Evolutionary conservation across 202 grass and related monocot genomes (phyloP).

Genomic region (Bolboschoenoplectus hybrid): DNA sequence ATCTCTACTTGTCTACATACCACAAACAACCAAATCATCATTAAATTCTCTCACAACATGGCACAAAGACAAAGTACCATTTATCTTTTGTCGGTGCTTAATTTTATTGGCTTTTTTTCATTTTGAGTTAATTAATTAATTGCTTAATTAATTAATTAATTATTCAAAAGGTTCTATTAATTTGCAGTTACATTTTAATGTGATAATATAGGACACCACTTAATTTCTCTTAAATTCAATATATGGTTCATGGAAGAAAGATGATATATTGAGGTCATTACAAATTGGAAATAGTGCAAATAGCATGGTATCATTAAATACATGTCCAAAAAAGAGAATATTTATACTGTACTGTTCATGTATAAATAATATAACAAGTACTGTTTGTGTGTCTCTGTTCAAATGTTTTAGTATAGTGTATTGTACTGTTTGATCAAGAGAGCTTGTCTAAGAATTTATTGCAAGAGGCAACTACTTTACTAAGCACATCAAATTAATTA

Average conservation of each 20-base stretch:
- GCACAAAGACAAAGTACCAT: background rate
- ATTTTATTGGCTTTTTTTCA: background rate
- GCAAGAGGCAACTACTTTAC: background rate
- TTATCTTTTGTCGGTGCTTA: slow-evolving; percentile 20
- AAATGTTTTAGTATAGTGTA: slow-evolving; percentile 13
- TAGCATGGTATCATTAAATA: slow-evolving; percentile 14
- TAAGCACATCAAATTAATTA: background rate
- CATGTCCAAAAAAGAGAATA: slow-evolving; percentile 1
- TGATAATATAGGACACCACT: too few relatives aligned
- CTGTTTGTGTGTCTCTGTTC: background rate
- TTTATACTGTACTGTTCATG: background rate
- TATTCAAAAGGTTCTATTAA: background rate
- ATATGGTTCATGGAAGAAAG: background rate
- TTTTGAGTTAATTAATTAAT: background rate
- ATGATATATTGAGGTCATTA: background rate
- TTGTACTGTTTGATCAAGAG: background rate
- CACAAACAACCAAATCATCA: slow-evolving; percentile 11
- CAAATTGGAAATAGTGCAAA: background rate
- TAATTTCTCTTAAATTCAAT: too few relatives aligned
- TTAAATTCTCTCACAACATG: slow-evolving; percentile 19
- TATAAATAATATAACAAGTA: background rate
- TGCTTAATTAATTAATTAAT: too few relatives aligned
- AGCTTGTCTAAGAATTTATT: background rate
- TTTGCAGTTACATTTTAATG: background rate
- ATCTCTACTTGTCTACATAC: slow-evolving; percentile 11